phyloP scores from a whole-genome alignment of 164 flowering plant genomes.

The Magnolia changhungtana region DNA sequence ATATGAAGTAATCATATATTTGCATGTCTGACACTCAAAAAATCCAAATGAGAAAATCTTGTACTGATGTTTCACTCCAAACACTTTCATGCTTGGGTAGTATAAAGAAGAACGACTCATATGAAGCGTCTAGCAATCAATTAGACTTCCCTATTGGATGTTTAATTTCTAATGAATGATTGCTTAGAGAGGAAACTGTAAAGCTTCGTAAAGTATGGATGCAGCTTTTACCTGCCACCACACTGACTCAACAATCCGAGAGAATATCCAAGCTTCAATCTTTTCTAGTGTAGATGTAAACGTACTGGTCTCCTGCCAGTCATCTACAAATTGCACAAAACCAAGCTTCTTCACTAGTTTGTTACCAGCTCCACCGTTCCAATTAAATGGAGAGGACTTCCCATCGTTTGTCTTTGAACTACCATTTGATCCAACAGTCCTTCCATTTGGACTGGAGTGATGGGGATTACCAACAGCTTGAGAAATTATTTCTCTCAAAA shows the following conservation, averaged over 20 bases:
- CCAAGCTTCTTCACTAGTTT: constrained; percentile 45
- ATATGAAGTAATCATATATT: too few species aligned
- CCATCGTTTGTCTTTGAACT: constrained; percentile 34
- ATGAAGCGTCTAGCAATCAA: not conserved
- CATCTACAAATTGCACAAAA: constrained; percentile 49
- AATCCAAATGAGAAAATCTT: too few species aligned
- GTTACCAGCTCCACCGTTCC: constrained; percentile 40
- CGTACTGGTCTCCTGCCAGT: constrained; percentile 92
- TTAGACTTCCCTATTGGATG: not conserved
- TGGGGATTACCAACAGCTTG: constrained; percentile 77
- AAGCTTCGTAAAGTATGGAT: not conserved
- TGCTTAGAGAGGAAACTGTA: not conserved
- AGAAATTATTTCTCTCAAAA: constrained; percentile 76
- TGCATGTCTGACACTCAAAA: too few species aligned
- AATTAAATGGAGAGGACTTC: constrained; percentile 37
- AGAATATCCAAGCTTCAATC: constrained; percentile 94
- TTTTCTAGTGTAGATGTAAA: constrained; percentile 75
- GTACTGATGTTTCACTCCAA: too few species aligned
- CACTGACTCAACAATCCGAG: constrained; percentile 88
- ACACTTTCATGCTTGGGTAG: not conserved
- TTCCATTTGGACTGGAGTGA: constrained; percentile 35
- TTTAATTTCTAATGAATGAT: not conserved
- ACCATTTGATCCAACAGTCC: constrained; percentile 43
- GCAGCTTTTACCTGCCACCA: constrained; percentile 92
- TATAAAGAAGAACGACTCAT: not conserved